Evolutionary conservation across 2,329 filamentous ascomycete species (phyloP).

Genomic region (Claviceps sp.): DNA sequence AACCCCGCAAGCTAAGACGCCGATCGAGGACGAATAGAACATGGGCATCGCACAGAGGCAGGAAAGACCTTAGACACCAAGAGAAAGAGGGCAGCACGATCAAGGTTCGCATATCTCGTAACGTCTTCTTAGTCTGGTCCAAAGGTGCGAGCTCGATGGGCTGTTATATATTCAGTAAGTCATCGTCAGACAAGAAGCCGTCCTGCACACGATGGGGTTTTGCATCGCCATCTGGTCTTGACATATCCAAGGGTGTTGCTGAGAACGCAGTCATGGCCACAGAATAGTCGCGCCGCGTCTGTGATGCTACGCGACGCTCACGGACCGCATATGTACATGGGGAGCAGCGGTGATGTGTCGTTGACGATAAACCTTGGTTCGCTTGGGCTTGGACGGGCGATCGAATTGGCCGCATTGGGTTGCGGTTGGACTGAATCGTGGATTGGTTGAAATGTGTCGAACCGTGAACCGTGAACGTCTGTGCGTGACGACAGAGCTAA

Average conservation of each 20-base stretch:
- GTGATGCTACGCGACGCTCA: not conserved
- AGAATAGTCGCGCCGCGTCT: conserved; percentile 12
- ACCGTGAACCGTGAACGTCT: not conserved
- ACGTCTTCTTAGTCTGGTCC: not conserved
- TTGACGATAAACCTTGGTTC: not conserved
- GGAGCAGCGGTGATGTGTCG: not conserved
- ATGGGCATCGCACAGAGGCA: not conserved
- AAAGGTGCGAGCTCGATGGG: not conserved
- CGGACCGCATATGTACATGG: no score
- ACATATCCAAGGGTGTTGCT: not conserved
- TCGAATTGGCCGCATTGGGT: no score
- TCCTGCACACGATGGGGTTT: not conserved
- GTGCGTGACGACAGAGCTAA: not conserved
- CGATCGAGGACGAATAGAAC: not conserved
- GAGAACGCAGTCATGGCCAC: conserved; percentile 9
- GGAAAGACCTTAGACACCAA: not conserved
- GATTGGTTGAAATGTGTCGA: not conserved
- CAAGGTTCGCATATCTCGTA: not conserved
- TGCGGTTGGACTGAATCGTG: no score
- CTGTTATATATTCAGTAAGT: conserved; percentile 1
- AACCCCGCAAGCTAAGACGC: not conserved
- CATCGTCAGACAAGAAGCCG: not conserved
- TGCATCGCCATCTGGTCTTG: not conserved
- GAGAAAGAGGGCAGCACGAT: not conserved
- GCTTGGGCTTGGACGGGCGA: conserved; percentile 1